Conservation (phyloP, 352 stramenopile genomes). For the Globisporangium ultimum region DNA sequence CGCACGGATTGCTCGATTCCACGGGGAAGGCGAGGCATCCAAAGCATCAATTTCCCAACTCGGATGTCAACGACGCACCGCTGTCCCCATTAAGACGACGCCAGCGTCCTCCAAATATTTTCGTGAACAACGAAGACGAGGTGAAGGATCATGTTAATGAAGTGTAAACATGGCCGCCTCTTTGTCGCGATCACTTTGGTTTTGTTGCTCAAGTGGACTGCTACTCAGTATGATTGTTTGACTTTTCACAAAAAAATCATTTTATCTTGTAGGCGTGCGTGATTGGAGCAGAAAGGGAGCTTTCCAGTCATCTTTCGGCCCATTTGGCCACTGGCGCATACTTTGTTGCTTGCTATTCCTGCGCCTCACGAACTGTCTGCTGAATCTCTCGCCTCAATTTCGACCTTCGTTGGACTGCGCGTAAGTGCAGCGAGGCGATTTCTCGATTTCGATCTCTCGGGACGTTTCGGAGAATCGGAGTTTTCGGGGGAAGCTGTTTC, state of each 20-base stretch:
- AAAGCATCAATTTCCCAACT: constrained; percentile 7
- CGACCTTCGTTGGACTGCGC: constrained; percentile 51
- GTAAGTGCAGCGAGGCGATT: constrained; percentile 54
- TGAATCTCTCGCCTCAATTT: constrained; percentile 29
- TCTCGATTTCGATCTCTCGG: constrained; percentile 59
- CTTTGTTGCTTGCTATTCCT: neutral
- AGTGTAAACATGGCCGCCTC: constrained; percentile 16
- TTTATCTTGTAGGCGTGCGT: neutral
- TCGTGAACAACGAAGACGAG: constrained; percentile 21
- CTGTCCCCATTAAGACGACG: constrained; percentile 37
- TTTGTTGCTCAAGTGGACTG: neutral
- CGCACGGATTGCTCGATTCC: constrained; percentile 14
- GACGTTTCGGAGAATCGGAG: constrained; percentile 8
- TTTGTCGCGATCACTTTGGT: neutral
- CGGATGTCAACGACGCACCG: constrained; percentile 12
- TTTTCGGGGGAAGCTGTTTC: constrained; percentile 8
- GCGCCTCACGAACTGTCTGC: constrained; percentile 27
- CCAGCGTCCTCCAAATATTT: constrained; percentile 18
- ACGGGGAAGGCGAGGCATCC: neutral
- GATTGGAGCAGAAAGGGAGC: neutral
- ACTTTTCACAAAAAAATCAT: neutral
- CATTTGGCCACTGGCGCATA: neutral
- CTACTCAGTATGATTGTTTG: no score
- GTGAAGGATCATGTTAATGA: constrained; percentile 21
- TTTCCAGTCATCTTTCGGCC: neutral